phyloP scores from a whole-genome alignment of 257 asterid species.

The Scutellaria minor region DNA sequence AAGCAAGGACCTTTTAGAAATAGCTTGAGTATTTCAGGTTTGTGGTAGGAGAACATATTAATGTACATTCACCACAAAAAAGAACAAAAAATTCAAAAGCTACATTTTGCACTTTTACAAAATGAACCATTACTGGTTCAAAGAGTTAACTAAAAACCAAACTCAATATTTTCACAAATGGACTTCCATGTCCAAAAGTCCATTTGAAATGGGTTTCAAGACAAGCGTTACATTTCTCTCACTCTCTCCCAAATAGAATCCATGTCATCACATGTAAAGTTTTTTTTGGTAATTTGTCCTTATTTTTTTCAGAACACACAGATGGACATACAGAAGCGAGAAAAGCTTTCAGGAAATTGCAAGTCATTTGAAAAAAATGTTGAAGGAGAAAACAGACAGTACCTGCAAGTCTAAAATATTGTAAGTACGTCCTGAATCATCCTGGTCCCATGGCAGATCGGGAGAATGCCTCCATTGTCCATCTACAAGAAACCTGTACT shows the following conservation, averaged over 20 bases:
- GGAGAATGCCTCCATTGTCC: constrained; percentile 90
- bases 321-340: neutral
- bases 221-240: constrained; percentile 12
- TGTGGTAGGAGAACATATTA: neutral
- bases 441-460: constrained; percentile 78
- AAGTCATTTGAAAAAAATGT: neutral
- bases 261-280: neutral
- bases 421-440: constrained; percentile 80
- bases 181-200: constrained; percentile 7
- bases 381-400: constrained; percentile 32
- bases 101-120: constrained; percentile 1
- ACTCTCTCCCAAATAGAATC: constrained; percentile 3
- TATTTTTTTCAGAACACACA: constrained; percentile 4
- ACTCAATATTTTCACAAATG: neutral
- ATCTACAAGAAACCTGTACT: constrained; percentile 88
- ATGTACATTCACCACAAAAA: neutral
- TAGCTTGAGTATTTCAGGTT: neutral
- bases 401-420: constrained; percentile 96
- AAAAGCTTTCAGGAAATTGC: neutral
- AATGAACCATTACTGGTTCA: constrained; percentile 1
- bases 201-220: neutral
- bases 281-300: constrained; percentile 15
- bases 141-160: neutral
- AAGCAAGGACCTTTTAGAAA: neutral
- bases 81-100: neutral